These are phyloP conservation scores for Penicillium sp. DNA, from an alignment of 2,329 filamentous ascomycete genomes.

Conservation along the genomic window DNA sequence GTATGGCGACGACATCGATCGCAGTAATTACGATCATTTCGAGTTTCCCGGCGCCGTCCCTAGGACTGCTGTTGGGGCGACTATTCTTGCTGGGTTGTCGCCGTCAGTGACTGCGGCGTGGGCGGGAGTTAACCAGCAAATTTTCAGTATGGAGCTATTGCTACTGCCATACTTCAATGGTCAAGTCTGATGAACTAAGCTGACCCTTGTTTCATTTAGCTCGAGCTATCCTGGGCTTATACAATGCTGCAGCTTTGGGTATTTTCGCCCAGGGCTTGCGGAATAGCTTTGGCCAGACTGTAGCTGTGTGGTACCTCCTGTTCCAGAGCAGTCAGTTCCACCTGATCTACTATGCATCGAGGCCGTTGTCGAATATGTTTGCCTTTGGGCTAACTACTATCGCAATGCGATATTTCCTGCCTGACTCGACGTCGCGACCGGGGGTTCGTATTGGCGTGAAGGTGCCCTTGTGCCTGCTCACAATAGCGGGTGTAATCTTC, in stretches of 20 bases:
- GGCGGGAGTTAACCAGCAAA: constrained; percentile 63
- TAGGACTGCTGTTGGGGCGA: constrained; percentile 83
- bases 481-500: constrained; percentile 82
- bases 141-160: constrained; percentile 55
- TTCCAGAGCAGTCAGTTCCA: constrained; percentile 89
- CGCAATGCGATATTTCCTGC: constrained; percentile 57
- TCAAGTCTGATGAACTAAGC: not conserved
- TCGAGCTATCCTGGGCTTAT: constrained; percentile 75
- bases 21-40: constrained; percentile 81
- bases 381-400: constrained; percentile 72
- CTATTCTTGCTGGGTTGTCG: constrained; percentile 67
- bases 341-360: constrained; percentile 86
- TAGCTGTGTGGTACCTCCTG: constrained; percentile 78
- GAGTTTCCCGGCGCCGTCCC: constrained; percentile 90
- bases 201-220: constrained; percentile 53
- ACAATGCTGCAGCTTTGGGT: constrained; percentile 73
- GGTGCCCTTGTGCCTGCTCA: constrained; percentile 74
- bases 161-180: not conserved
- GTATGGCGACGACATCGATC: constrained; percentile 53
- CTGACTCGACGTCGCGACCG: constrained; percentile 40
- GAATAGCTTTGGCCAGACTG: constrained; percentile 69
- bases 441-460: not conserved
- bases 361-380: constrained; percentile 95
- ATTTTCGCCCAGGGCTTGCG: constrained; percentile 69
- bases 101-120: constrained; percentile 49